A percentile compares a stretch with the other conserved stretches of the same genome.
These are phyloP conservation scores for Lathyrus aphaca DNA, from an alignment of 306 rosid genomes.

Conservation along the genomic window DNA sequence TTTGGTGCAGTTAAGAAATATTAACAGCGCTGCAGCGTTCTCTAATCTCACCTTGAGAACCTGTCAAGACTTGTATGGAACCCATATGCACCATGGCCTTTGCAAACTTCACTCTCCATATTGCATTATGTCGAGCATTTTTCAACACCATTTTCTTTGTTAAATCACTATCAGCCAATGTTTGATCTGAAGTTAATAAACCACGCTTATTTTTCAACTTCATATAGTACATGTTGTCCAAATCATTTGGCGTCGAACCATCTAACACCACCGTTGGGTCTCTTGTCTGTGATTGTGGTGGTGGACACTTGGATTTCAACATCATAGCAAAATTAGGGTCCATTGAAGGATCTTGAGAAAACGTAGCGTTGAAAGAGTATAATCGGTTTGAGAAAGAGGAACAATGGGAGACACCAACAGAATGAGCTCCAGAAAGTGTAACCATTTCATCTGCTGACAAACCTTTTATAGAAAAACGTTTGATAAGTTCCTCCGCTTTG, in stretches of 20 bases:
- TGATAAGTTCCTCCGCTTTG: conserved; percentile 22
- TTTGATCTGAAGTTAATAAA: conserved; percentile 48
- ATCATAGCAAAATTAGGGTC: conserved; percentile 26
- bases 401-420: conserved; percentile 48
- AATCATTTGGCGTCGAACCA: conserved; percentile 42
- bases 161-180: conserved; percentile 23
- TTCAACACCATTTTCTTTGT: conserved; percentile 36
- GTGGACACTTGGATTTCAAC: conserved; percentile 45
- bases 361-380: conserved; percentile 42
- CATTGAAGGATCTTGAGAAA: conserved; percentile 50
- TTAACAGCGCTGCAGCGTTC: conserved; percentile 31
- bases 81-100: conserved; percentile 57
- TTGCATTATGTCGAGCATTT: conserved; percentile 36
- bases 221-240: conserved; percentile 47
- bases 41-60: conserved; percentile 46
- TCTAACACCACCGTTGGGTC: conserved; percentile 41
- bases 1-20: background rate
- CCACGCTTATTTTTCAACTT: conserved; percentile 39
- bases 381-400: conserved; percentile 45
- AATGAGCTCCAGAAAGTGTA: conserved; percentile 53
- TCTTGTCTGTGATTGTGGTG: background rate
- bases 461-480: conserved; percentile 24
- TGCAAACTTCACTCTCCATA: conserved; percentile 44
- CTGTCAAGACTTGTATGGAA: conserved; percentile 42
- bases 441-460: conserved; percentile 52